Base-by-base conservation (phyloP, 2,329 filamentous ascomycete genomes). In the Hypocrella siamensis region DNA sequence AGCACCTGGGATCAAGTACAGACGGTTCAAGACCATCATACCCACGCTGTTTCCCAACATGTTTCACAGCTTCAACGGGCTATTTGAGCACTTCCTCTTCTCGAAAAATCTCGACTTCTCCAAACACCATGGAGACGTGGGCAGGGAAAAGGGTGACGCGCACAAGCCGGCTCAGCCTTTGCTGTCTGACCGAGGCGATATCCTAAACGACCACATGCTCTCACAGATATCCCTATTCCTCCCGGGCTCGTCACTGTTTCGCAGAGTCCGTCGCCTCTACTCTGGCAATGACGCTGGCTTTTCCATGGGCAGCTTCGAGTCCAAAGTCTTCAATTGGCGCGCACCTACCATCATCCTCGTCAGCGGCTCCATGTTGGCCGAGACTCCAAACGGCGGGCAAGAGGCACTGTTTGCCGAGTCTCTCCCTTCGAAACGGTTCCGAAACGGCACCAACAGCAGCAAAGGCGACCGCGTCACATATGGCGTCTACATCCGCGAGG, bases 41-140 rank as follows among this genome's bases (percentile, higher is more conserved):
- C 66, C 71, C 8, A 55, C 61, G 19, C 67, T 67, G 28, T 63
- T 78, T 32, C 77, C 78, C 1, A 73, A 71, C 42, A 53, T 85
- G 1, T 82, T 85, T 46, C 58, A 67, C 32, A 74, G 76, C 0
- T 66, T 84, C 39, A 72, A 69, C 38, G 64, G 73, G 1, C 55
- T 85, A 2, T 84, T 83, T 47, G 77, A 82, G 40, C 75, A 77
- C 46, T 83, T 85, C 41, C 62, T 84, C 17, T 85, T 83, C 43
- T 78, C 75, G 17, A 78, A 75, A 43, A 75, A 76, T 40, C 58
- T 83, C 16, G 72, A 81, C 41, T 67, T 81, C 32, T 70, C 68
- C 3, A 73, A 67, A 45, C 60, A 55, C 28, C 64, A 61, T 26
- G 37, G 40, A 25, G 40, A 24, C 32, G 10, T 6, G 22, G 14